These are phyloP conservation scores for Aotearoamyces nothofagi DNA, from an alignment of 2,329 filamentous ascomycete species.

Conservation along the genomic window DNA sequence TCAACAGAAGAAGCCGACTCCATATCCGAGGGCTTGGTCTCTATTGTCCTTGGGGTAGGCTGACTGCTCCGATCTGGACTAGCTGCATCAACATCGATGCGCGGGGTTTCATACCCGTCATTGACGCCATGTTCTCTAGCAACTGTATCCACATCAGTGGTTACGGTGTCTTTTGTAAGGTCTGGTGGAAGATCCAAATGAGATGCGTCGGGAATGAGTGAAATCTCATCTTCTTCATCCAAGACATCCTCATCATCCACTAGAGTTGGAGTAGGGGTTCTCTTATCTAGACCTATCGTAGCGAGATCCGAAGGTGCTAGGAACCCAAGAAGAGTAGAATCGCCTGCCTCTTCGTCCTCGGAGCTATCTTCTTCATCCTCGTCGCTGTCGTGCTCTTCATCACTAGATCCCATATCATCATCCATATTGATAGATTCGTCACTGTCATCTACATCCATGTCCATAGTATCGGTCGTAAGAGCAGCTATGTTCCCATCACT, in stretches of 20 bases:
- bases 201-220: constrained; percentile 13
- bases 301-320: constrained; percentile 17
- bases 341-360: constrained; percentile 26
- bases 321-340: constrained; percentile 22
- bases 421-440: constrained; percentile 58
- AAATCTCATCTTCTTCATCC: constrained; percentile 16
- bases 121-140: background rate
- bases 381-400: constrained; percentile 26
- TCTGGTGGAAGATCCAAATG: constrained; percentile 3
- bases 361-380: constrained; percentile 19
- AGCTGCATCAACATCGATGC: constrained; percentile 8
- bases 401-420: constrained; percentile 45
- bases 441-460: constrained; percentile 33
- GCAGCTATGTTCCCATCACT: background rate
- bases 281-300: constrained; percentile 15
- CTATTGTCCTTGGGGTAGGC: constrained; percentile 21
- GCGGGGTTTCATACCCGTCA: constrained; percentile 5
- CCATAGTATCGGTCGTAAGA: background rate
- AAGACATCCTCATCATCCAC: constrained; percentile 5
- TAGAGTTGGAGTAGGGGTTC: constrained; percentile 2
- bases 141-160: background rate
- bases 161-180: background rate
- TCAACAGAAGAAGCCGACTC: constrained; percentile 21
- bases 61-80: constrained; percentile 21
- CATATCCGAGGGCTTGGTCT: constrained; percentile 17